These are phyloP conservation scores for Kurtzmaniella quercitrusa DNA, from an alignment of 1,139 yeast genomes.

Conservation along the genomic window DNA sequence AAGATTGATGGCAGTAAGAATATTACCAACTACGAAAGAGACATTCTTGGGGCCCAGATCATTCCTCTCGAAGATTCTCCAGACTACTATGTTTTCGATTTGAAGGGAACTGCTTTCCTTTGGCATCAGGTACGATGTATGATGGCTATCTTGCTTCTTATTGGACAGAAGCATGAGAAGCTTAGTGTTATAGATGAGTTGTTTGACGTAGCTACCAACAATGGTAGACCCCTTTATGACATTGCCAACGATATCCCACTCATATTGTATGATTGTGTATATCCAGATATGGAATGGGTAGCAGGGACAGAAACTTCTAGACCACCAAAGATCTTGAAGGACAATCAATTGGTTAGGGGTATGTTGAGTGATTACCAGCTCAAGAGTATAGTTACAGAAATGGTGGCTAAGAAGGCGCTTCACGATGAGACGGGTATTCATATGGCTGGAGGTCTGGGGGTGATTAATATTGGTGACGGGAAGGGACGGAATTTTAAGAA, in stretches of 20 bases:
- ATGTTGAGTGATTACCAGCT: conserved; percentile 31
- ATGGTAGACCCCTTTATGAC: conserved; percentile 75
- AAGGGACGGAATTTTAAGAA: conserved; percentile 51
- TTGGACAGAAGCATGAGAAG: conserved; percentile 74
- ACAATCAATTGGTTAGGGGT: conserved; percentile 25
- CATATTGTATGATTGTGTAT: conserved; percentile 83
- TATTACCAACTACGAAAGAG: conserved; percentile 67
- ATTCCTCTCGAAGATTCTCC: conserved; percentile 21
- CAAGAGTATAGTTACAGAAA: conserved; percentile 28
- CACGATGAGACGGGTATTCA: background rate
- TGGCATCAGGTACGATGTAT: conserved; percentile 99
- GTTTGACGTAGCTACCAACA: conserved; percentile 53
- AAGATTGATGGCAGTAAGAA: conserved; percentile 93
- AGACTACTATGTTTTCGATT: conserved; percentile 63
- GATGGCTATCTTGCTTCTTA: conserved; percentile 75
- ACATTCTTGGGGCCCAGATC: conserved; percentile 51
- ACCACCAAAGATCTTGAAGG: conserved; percentile 19
- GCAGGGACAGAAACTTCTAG: conserved; percentile 24
- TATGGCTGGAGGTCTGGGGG: conserved; percentile 21
- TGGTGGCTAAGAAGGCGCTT: conserved; percentile 17
- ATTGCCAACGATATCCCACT: conserved; percentile 94
- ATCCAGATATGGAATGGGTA: conserved; percentile 66
- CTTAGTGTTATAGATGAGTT: conserved; percentile 56
- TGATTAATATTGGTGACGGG: conserved; percentile 69
- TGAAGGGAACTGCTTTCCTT: conserved; percentile 84